Conservation (phyloP, 768 basidiomycete genomes). For the Baorangia bicolor region DNA sequence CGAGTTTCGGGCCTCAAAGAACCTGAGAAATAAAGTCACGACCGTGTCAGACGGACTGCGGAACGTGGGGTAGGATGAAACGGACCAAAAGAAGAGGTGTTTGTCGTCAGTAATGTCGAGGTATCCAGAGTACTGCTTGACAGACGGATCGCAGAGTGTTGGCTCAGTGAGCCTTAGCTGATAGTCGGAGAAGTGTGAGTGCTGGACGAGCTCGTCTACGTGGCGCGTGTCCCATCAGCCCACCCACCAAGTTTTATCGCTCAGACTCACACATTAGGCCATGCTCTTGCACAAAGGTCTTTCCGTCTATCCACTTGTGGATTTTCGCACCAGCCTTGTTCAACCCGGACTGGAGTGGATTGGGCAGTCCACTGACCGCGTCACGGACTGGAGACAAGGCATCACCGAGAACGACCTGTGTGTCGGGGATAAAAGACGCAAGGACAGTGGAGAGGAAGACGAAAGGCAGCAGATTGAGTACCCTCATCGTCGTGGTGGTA, state of each 20-base stretch:
- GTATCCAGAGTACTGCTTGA: slow-evolving; percentile 77
- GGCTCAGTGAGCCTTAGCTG: slow-evolving; percentile 65
- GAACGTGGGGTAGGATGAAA: not conserved
- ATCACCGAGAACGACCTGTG: slow-evolving; percentile 44
- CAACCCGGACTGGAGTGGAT: slow-evolving; percentile 43
- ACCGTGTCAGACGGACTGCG: not conserved
- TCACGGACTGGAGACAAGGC: slow-evolving; percentile 20
- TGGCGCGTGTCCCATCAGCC: slow-evolving; percentile 1
- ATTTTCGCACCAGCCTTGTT: slow-evolving; percentile 45
- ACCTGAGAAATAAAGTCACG: slow-evolving; percentile 46
- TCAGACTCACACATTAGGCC: slow-evolving; percentile 65
- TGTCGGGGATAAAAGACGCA: slow-evolving; percentile 40
- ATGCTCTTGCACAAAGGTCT: slow-evolving; percentile 66
- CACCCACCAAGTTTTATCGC: not conserved
- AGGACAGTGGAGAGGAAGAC: slow-evolving; percentile 36
- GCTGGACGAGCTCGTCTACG: slow-evolving; percentile 62
- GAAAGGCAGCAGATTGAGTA: slow-evolving; percentile 34
- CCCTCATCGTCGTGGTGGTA: slow-evolving; percentile 38
- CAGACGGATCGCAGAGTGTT: slow-evolving; percentile 73
- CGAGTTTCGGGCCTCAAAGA: slow-evolving; percentile 79
- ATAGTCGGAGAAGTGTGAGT: slow-evolving; percentile 50
- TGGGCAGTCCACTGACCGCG: slow-evolving; percentile 37
- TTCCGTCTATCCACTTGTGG: slow-evolving; percentile 64
- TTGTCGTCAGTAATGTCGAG: slow-evolving; percentile 77
- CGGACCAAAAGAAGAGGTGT: slow-evolving; percentile 86